Percentiles rank a stretch among this genome's conserved stretches.
Evolutionary conservation across 306 rosid species (phyloP).

Genomic region (Vicia faba): DNA sequence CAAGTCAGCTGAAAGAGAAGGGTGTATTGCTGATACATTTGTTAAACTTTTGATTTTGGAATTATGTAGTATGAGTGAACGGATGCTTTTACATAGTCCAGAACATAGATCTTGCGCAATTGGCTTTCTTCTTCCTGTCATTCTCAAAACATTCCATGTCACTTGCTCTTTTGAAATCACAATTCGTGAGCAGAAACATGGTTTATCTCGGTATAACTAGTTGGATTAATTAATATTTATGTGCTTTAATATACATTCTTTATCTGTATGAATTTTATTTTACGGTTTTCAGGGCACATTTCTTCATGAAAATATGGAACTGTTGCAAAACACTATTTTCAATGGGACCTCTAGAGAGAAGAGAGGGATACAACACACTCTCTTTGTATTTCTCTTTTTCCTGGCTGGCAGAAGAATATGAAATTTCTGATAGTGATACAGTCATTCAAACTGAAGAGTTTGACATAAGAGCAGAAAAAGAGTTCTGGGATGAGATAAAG

Average conservation of each 20-base stretch:
- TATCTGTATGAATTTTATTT: constrained; percentile 38
- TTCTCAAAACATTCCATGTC: constrained; percentile 63
- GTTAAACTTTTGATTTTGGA: constrained; percentile 60
- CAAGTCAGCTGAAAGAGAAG: constrained; percentile 43
- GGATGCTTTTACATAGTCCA: constrained; percentile 64
- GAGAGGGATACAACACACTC: constrained; percentile 78
- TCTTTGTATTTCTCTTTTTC: constrained; percentile 75
- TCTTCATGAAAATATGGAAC: constrained; percentile 72
- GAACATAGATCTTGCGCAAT: constrained; percentile 78
- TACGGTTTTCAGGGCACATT: constrained; percentile 62
- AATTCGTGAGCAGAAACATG: constrained; percentile 46
- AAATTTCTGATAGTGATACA: constrained; percentile 46
- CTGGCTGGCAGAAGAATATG: constrained; percentile 49
- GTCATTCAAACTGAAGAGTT: constrained; percentile 44
- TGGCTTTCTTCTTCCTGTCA: constrained; percentile 71
- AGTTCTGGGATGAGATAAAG: constrained; percentile 84
- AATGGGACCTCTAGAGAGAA: constrained; percentile 74
- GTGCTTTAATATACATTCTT: constrained; percentile 24
- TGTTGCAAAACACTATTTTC: constrained; percentile 79
- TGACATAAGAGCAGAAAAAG: constrained; percentile 69
- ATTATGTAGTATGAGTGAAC: constrained; percentile 64
- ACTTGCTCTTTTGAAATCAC: constrained; percentile 49
- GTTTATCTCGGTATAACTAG: constrained; percentile 63
- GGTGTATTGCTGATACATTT: constrained; percentile 47
- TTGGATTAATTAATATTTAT: constrained; percentile 34